Base-by-base conservation (phyloP, 2,329 filamentous ascomycete genomes). In the Helotiales sp. region DNA sequence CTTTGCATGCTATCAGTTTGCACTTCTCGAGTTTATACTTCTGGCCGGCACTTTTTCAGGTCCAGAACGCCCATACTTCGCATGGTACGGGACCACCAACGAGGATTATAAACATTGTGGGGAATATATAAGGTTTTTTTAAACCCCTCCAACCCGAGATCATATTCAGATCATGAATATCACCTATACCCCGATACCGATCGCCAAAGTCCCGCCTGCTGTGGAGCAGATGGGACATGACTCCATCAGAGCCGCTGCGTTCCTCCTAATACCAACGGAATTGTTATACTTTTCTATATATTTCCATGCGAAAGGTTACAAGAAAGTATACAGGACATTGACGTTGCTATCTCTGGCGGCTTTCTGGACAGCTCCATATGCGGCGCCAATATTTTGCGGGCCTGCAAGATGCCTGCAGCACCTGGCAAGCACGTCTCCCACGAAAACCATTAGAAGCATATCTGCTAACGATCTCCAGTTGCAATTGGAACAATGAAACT, bases 401-500 rank as follows among this genome's bases (percentile, higher is more conserved):
- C 65, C 69, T 5, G 63, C 65, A 36, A 60, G 63, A 62, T 70
- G 68, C 52, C 42, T 74, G 17, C 71, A 73, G 50, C 66, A 72
- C 51, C 71, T 74, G 62, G 68, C 67, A 29, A 63, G 73, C 74
- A 66, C 58, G 69, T 49, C 34, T 22, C 30, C 24, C 27, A 52
- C 42, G 10, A 51, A 17, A 10, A 22, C 6, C 29, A 12, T 57
- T 9, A 10, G 29, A 15, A 29, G 17, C 7, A 46, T 12, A n/a
- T 40, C 33, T 59, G 40, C 61, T 69, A 44, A 66, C 48, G n/a
- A 24, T 29, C 34, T 46, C 10, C 10, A 65, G 74, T 73, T 63
- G 71, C 69, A 19, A 71, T 73, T 55, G 73, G 70, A 1, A 69
- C 68, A 51, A 74, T 77, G 73, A 77, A 76, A 61, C 55, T 71